phyloP scores from a whole-genome alignment of 192 early-diverging fungal genomes.

The Rhizophagus sp. region DNA sequence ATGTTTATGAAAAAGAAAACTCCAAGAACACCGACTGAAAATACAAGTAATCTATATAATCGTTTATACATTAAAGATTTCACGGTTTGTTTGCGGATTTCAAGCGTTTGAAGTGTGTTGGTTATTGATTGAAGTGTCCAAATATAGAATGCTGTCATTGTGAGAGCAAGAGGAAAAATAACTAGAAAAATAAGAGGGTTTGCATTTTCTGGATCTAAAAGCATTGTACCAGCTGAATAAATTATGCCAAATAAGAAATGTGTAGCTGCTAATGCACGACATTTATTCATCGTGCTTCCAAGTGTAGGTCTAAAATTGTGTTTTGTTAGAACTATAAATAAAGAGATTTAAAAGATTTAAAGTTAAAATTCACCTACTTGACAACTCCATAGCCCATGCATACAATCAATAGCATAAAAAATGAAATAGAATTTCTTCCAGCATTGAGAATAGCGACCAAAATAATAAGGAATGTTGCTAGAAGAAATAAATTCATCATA shows the following conservation, averaged over 20 bases:
- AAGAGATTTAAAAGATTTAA: background rate
- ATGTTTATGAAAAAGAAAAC: constrained; percentile 85
- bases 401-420: constrained; percentile 96
- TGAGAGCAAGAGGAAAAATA: constrained; percentile 83
- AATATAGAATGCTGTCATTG: constrained; percentile 93
- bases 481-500: background rate
- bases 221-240: constrained; percentile 81
- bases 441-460: constrained; percentile 82
- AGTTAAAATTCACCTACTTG: constrained; percentile 50
- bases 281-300: constrained; percentile 87
- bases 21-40: constrained; percentile 71
- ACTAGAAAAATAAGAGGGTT: constrained; percentile 74
- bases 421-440: constrained; percentile 88
- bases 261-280: constrained; percentile 68
- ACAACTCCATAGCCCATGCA: constrained; percentile 97
- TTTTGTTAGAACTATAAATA: background rate
- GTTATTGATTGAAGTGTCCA: constrained; percentile 87
- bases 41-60: constrained; percentile 77
- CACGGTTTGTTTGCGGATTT: constrained; percentile 79
- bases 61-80: constrained; percentile 90
- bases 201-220: constrained; percentile 67
- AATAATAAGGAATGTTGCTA: constrained; percentile 65
- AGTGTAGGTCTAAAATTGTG: constrained; percentile 69
- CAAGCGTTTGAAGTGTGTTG: constrained; percentile 73
- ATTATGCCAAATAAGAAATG: constrained; percentile 90